phyloP scores from a whole-genome alignment of 2,329 filamentous ascomycete species.

The Moelleriella libera region DNA sequence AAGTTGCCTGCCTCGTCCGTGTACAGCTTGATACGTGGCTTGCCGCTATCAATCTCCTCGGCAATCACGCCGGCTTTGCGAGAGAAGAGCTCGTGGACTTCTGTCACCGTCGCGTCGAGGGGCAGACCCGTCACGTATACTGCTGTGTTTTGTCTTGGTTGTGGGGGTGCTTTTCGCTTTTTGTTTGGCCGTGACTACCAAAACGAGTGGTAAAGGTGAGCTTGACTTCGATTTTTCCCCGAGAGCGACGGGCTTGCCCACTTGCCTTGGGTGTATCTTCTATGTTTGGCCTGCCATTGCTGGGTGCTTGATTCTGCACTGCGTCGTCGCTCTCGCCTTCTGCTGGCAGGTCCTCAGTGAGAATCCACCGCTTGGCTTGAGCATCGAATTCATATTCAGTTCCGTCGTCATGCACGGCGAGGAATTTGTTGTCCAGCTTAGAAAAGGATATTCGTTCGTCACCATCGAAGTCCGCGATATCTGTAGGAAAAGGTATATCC shows the following conservation, averaged over 20 bases:
- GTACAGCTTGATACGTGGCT: constrained; percentile 88
- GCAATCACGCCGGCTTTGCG: constrained; percentile 80
- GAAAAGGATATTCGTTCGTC: constrained; percentile 81
- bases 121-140: constrained; percentile 88
- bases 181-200: constrained; percentile 22
- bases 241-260: background rate
- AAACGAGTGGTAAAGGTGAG: background rate
- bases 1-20: constrained; percentile 66
- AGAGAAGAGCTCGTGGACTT: constrained; percentile 74
- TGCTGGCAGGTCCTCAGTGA: constrained; percentile 23
- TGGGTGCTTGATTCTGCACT: background rate
- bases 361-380: constrained; percentile 60
- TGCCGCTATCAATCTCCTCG: constrained; percentile 80
- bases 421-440: constrained; percentile 66
- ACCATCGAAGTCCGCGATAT: constrained; percentile 54
- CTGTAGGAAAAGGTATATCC: constrained; percentile 35
- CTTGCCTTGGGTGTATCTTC: background rate
- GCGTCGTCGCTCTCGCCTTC: background rate
- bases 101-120: constrained; percentile 59
- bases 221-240: background rate
- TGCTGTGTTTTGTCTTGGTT: constrained; percentile 63
- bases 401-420: constrained; percentile 73
- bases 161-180: constrained; percentile 31
- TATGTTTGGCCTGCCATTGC: background rate
- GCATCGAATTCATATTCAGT: constrained; percentile 74